Evolutionary conservation across 2,329 filamentous ascomycete genomes (phyloP).

Genomic region (Xylariaceae sp.): DNA sequence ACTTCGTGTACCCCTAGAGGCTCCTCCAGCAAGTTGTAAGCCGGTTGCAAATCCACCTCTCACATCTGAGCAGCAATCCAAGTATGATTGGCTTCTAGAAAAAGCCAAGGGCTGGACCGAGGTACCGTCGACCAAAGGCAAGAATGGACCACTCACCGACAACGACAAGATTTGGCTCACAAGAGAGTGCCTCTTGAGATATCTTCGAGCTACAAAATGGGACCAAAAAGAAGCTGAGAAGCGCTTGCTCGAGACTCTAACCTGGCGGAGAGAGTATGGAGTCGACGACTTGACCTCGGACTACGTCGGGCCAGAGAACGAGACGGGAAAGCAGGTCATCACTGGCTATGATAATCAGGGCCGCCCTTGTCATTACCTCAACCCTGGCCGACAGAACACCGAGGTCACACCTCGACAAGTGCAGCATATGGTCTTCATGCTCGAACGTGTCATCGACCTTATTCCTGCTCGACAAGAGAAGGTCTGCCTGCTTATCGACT

Average conservation of each 20-base stretch:
- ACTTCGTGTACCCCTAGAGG: slow-evolving; percentile 62
- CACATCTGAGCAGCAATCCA: slow-evolving; percentile 76
- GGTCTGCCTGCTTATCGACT: slow-evolving; percentile 87
- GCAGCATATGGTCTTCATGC: slow-evolving; percentile 94
- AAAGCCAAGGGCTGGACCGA: slow-evolving; percentile 74
- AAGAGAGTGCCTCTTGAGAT: slow-evolving; percentile 88
- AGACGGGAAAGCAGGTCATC: slow-evolving; percentile 93
- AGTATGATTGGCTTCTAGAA: slow-evolving; percentile 79
- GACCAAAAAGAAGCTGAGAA: slow-evolving; percentile 74
- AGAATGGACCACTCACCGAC: slow-evolving; percentile 72
- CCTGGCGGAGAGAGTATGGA: slow-evolving; percentile 91
- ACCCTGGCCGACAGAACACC: slow-evolving; percentile 91
- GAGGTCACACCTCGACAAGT: slow-evolving; percentile 84
- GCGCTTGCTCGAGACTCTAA: slow-evolving; percentile 79
- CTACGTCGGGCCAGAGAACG: slow-evolving; percentile 91
- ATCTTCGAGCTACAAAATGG: slow-evolving; percentile 95
- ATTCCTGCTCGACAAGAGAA: slow-evolving; percentile 89
- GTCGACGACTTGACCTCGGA: slow-evolving; percentile 79
- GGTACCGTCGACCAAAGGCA: slow-evolving; percentile 63
- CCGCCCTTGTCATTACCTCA: slow-evolving; percentile 89
- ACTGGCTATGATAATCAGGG: slow-evolving; percentile 85
- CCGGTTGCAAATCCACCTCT: slow-evolving; percentile 64
- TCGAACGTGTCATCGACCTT: slow-evolving; percentile 86
- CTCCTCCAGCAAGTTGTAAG: slow-evolving; percentile 62
- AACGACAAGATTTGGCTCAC: slow-evolving; percentile 89